phyloP scores from a whole-genome alignment of 495 filamentous ascomycete species.

The Penicillium robsamsonii region DNA sequence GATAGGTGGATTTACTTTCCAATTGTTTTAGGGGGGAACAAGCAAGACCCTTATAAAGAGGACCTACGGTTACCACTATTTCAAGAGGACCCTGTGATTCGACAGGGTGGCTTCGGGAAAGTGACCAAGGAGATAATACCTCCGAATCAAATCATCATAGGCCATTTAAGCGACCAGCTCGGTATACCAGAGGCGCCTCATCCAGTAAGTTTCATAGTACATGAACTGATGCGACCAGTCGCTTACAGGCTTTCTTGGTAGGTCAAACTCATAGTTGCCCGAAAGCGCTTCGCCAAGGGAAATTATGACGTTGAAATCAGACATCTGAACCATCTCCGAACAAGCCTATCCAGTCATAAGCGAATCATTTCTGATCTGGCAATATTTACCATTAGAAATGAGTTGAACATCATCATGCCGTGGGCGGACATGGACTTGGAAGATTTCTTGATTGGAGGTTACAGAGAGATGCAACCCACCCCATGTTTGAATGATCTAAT shows the following conservation, averaged over 20 bases:
- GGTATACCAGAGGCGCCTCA: background rate
- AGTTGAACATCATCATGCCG: constrained; percentile 8
- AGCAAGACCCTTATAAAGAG: background rate
- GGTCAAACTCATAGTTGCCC: background rate
- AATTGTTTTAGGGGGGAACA: background rate
- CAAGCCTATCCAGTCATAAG: constrained; percentile 5
- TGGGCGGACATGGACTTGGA: constrained; percentile 11
- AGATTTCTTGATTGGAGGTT: background rate
- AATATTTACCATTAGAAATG: background rate
- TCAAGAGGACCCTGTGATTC: background rate
- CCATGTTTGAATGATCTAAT: background rate
- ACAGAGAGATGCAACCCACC: background rate
- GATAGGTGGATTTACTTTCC: background rate
- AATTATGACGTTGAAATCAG: background rate
- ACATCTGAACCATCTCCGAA: background rate
- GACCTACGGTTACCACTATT: background rate
- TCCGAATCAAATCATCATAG: background rate
- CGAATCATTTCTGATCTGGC: background rate
- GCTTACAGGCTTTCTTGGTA: background rate
- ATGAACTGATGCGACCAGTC: background rate
- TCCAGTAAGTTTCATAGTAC: background rate
- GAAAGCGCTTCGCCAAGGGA: background rate
- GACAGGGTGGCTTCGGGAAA: background rate
- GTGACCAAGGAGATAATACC: background rate
- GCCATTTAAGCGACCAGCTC: background rate